These are phyloP conservation scores for Myochromella boudieri DNA, from an alignment of 768 basidiomycete species.

Conservation along the genomic window DNA sequence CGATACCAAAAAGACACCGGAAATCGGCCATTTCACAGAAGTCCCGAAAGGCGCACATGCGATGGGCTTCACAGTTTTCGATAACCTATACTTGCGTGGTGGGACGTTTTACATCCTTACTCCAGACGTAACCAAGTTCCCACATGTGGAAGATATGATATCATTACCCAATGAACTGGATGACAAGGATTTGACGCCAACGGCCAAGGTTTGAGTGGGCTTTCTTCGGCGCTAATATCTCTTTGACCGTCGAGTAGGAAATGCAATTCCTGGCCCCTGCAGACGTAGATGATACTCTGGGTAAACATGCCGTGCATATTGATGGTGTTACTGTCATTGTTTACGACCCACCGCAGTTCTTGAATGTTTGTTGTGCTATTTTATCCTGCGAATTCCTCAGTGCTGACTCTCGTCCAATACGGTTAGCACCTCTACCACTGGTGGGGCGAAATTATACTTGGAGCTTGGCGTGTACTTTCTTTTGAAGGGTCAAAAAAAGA, in stretches of 20 bases:
- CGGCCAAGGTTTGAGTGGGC: conserved; percentile 27
- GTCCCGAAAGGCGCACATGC: conserved; percentile 39
- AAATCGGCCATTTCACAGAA: conserved; percentile 19
- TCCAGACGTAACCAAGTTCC: conserved; percentile 34
- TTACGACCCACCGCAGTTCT: conserved; percentile 28
- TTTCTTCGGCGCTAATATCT: neutral
- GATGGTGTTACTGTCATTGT: conserved; percentile 25
- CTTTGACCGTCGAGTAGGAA: conserved; percentile 18
- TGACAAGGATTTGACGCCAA: conserved; percentile 26
- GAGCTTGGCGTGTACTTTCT: conserved; percentile 40
- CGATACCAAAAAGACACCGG: neutral
- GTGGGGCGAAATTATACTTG: conserved; percentile 48
- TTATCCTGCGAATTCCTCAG: neutral
- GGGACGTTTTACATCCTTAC: conserved; percentile 72
- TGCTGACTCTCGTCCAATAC: neutral
- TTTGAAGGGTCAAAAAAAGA: conserved; percentile 19
- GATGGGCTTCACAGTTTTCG: conserved; percentile 76
- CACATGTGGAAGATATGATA: conserved; percentile 42
- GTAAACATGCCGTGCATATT: conserved; percentile 21
- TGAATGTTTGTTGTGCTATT: conserved; percentile 17
- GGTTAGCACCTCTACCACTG: conserved; percentile 45
- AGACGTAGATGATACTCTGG: conserved; percentile 20
- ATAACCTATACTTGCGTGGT: conserved; percentile 70
- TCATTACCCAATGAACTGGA: conserved; percentile 22
- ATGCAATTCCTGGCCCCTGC: conserved; percentile 24